Percentiles rank a stretch among this genome's conserved stretches.
phyloP scores from a whole-genome alignment of 1,139 yeast species.

The Eremothecium gossypii region DNA sequence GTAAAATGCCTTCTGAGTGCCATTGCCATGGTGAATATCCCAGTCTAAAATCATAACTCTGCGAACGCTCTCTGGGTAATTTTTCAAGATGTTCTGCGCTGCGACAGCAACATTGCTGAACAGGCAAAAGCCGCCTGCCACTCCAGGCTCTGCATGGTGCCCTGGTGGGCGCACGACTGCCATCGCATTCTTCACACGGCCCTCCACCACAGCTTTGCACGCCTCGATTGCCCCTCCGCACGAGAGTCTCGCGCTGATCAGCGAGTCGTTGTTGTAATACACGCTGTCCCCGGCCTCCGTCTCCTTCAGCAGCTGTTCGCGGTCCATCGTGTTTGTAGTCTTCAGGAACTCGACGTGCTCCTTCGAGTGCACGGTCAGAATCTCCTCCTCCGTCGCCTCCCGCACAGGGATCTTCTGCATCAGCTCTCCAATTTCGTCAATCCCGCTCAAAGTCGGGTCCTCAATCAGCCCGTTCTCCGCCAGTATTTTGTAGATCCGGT shows the following conservation, averaged over 20 bases:
- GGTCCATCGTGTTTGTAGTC: constrained; percentile 68
- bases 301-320: constrained; percentile 68
- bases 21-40: constrained; percentile 98
- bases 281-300: constrained; percentile 93
- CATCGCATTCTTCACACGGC: constrained; percentile 78
- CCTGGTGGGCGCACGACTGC: constrained; percentile 99
- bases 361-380: constrained; percentile 74
- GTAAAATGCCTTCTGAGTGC: constrained; percentile 87
- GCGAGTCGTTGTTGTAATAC: constrained; percentile 87
- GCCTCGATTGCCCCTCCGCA: constrained; percentile 98
- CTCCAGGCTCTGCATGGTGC: constrained; percentile 96
- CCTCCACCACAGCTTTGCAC: constrained; percentile 90
- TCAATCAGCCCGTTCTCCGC: constrained; percentile 89
- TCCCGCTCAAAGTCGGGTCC: constrained; percentile 74
- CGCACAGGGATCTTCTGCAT: constrained; percentile 87
- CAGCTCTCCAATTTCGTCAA: constrained; percentile 69
- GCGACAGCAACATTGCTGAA: constrained; percentile 98
- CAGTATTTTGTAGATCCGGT: constrained; percentile 81
- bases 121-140: constrained; percentile 94
- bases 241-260: constrained; percentile 76
- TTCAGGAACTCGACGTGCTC: constrained; percentile 71
- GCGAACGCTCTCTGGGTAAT: constrained; percentile 82
- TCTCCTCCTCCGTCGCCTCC: constrained; percentile 82
- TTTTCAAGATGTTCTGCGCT: constrained; percentile 71
- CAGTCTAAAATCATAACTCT: constrained; percentile 82